phyloP scores from a whole-genome alignment of 108 stramenopile genomes.

The Discostella pseudostelligera region DNA sequence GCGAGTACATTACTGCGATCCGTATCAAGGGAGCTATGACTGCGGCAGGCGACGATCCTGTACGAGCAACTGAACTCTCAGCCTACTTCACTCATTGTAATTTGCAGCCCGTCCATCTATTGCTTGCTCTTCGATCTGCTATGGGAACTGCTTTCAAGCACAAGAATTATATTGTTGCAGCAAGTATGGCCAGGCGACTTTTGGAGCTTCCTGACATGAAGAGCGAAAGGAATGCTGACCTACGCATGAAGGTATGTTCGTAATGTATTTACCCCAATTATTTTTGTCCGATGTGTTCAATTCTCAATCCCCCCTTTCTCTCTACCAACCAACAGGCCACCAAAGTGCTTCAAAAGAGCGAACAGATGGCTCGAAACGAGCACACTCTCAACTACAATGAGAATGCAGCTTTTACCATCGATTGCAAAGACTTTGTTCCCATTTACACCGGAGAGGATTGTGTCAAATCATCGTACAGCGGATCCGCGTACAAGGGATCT shows the following conservation, averaged over 20 bases:
- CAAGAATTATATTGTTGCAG: constrained; percentile 96
- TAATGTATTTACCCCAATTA: neutral
- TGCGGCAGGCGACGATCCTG: constrained; percentile 64
- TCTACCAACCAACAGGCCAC: constrained; percentile 49
- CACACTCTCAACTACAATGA: constrained; percentile 96
- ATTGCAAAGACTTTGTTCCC: constrained; percentile 87
- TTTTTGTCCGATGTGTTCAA: neutral
- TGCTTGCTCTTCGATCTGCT: constrained; percentile 95
- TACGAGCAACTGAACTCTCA: constrained; percentile 92
- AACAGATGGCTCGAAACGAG: constrained; percentile 98
- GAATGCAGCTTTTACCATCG: constrained; percentile 89
- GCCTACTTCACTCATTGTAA: constrained; percentile 99
- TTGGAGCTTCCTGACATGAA: constrained; percentile 96
- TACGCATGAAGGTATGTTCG: constrained; percentile 72
- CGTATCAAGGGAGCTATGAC: constrained; percentile 90
- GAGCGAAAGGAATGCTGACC: constrained; percentile 91
- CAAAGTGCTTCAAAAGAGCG: constrained; percentile 95
- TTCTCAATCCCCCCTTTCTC: neutral
- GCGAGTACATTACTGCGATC: constrained; percentile 98
- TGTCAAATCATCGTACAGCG: constrained; percentile 88
- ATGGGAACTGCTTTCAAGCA: constrained; percentile 99
- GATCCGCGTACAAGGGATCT: constrained; percentile 71
- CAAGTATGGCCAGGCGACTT: constrained; percentile 95
- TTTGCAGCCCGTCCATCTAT: constrained; percentile 94
- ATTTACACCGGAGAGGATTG: constrained; percentile 77